Evolutionary conservation across 2,329 filamentous ascomycete species (phyloP).

Genomic region (Colletotrichum brevisporum): DNA sequence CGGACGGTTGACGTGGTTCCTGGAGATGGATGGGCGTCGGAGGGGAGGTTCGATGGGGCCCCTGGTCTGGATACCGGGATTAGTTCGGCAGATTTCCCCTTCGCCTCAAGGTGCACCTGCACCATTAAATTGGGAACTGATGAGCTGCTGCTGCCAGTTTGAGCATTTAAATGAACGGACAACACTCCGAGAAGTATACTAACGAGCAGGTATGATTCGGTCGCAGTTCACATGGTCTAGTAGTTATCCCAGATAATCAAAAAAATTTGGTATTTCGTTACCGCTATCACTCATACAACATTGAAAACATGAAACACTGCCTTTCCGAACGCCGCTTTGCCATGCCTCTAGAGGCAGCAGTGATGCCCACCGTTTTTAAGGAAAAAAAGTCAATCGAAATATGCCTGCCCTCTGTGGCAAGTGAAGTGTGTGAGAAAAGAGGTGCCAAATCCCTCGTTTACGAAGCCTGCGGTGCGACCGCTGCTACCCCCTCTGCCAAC

Average conservation of each 20-base stretch:
- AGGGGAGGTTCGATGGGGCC: conserved; percentile 6
- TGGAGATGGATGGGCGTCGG: conserved; percentile 1
- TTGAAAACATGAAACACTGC: conserved; percentile 16
- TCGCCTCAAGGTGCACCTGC: neutral
- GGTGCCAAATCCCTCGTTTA: neutral
- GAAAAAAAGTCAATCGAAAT: conserved; percentile 17
- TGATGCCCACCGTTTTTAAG: conserved; percentile 39
- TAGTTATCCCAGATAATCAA: neutral
- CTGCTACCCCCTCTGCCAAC: conserved; percentile 5
- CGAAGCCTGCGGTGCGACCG: conserved; percentile 6
- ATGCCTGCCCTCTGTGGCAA: neutral
- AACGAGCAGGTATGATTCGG: neutral
- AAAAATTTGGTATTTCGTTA: conserved; percentile 39
- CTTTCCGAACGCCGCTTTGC: conserved; percentile 37
- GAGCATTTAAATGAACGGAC: neutral
- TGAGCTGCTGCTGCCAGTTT: neutral
- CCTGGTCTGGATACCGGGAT: conserved; percentile 15
- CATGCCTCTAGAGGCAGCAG: conserved; percentile 37
- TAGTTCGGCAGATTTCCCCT: conserved; percentile 27
- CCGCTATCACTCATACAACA: conserved; percentile 37
- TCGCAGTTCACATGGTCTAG: neutral
- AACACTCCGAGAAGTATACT: neutral
- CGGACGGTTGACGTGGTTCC: neutral
- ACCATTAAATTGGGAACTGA: neutral
- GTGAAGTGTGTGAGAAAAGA: neutral